Percentiles rank a stretch among this genome's conserved stretches.
These are phyloP conservation scores for Tolypocladium tundrense DNA, from an alignment of 2,329 filamentous ascomycete species.

Conservation along the genomic window DNA sequence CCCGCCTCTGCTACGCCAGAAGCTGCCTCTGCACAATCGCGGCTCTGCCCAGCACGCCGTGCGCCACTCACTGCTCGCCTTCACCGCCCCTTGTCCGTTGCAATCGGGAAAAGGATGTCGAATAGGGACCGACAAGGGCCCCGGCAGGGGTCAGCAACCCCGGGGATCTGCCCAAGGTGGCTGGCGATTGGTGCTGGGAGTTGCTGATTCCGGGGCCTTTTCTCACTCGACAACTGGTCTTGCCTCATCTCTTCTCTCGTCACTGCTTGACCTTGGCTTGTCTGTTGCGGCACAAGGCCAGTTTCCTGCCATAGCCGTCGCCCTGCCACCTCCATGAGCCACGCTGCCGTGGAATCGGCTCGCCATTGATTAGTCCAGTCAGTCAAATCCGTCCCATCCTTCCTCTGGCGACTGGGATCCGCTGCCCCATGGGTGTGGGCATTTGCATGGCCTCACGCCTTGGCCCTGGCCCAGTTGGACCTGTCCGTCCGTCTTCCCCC, in stretches of 20 bases:
- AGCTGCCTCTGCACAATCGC: background rate
- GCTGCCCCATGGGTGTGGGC: background rate
- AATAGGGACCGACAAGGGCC: background rate
- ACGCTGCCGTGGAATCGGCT: background rate
- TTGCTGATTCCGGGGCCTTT: background rate
- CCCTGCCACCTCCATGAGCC: background rate
- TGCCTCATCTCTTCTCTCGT: background rate
- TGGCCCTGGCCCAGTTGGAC: background rate
- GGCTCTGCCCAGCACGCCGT: background rate
- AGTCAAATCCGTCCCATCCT: background rate
- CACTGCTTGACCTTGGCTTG: background rate
- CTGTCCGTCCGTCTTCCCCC: background rate
- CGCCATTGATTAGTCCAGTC: background rate
- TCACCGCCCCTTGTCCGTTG: constrained; percentile 1
- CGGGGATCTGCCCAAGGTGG: background rate
- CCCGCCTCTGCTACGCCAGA: background rate
- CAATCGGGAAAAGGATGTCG: background rate
- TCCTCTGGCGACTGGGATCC: background rate
- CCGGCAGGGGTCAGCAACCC: background rate
- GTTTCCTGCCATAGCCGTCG: background rate
- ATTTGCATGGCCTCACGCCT: background rate
- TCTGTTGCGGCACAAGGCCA: background rate
- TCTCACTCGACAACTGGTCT: background rate
- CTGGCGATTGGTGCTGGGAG: background rate
- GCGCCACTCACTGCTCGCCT: background rate